phyloP scores from a whole-genome alignment of 1,284 basidiomycete species.

The Schizophyllum amplum region DNA sequence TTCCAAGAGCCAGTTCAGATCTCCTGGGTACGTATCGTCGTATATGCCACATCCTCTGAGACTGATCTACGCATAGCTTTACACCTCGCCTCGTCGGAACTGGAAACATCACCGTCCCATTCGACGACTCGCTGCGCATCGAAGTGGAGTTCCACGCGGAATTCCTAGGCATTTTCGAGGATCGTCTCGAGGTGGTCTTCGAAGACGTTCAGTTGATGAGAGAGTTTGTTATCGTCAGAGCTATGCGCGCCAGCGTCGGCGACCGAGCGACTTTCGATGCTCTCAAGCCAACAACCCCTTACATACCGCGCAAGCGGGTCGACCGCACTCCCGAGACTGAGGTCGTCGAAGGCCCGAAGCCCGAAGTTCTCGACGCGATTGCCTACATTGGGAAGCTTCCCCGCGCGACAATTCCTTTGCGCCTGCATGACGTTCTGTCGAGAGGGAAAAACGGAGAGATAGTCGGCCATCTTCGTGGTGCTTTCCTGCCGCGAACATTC shows the following conservation, averaged over 20 bases:
- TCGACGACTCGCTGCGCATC: conserved; percentile 19
- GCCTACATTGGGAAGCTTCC: conserved; percentile 34
- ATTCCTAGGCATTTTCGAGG: conserved; percentile 40
- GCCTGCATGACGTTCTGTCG: conserved; percentile 23
- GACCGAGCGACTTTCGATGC: conserved; percentile 37
- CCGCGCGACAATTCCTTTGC: conserved; percentile 27
- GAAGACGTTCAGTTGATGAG: conserved; percentile 30
- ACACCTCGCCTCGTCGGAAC: neutral
- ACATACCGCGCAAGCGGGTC: conserved; percentile 36
- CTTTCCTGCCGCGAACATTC: conserved; percentile 33
- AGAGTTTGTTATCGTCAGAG: conserved; percentile 36
- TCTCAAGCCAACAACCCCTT: conserved; percentile 42
- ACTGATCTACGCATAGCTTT: neutral
- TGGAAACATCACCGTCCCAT: neutral
- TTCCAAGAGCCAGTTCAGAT: neutral
- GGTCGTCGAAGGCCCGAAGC: conserved; percentile 40
- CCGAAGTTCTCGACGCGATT: conserved; percentile 26
- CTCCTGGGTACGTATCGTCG: neutral
- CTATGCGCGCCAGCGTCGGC: conserved; percentile 34
- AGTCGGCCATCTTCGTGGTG: conserved; percentile 17
- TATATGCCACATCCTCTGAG: neutral
- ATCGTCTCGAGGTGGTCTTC: conserved; percentile 34
- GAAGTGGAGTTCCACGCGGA: conserved; percentile 26
- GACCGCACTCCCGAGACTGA: conserved; percentile 29
- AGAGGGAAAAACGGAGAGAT: conserved; percentile 18